Evolutionary conservation across 225 moss, liverwort and hornwort species (phyloP).

Genomic region (Climacium dendroides): DNA sequence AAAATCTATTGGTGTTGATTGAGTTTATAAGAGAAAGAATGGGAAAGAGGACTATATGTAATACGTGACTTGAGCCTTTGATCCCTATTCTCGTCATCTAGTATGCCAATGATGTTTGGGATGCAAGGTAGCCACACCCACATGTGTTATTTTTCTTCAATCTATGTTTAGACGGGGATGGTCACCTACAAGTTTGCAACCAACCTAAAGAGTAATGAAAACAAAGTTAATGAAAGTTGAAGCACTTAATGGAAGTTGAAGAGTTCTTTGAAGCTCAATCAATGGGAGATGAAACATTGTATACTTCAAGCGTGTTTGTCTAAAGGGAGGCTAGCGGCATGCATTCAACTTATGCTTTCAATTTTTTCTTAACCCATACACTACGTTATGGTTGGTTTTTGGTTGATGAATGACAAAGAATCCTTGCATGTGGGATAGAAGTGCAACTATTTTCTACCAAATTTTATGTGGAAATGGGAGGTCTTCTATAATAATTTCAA

Average conservation of each 20-base stretch:
- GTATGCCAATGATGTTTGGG: not conserved
- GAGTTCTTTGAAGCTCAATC: not conserved
- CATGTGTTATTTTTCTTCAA: not conserved
- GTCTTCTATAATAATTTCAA: too few relatives aligned
- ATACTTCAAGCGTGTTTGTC: rapidly evolving
- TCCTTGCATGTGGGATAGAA: too few relatives aligned
- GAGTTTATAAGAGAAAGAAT: not conserved
- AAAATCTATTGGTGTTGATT: not conserved
- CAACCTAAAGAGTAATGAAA: too few relatives aligned
- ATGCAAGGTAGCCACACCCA: not conserved
- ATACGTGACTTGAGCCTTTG: rapidly evolving
- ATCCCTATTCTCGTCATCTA: not conserved
- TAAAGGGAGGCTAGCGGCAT: not conserved
- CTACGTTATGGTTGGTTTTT: too few relatives aligned
- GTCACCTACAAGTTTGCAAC: too few relatives aligned
- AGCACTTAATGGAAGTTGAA: not conserved
- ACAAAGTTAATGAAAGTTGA: not conserved
- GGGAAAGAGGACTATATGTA: not conserved
- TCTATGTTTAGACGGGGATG: not conserved
- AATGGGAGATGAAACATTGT: not conserved
- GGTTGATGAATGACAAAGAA: too few relatives aligned
- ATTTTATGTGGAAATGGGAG: too few relatives aligned
- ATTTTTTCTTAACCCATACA: too few relatives aligned
- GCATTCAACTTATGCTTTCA: too few relatives aligned
- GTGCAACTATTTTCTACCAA: too few relatives aligned